Percentiles rank a stretch among this genome's conserved stretches.
phyloP scores from a whole-genome alignment of 257 asterid genomes.

The Plectranthus barbatus region DNA sequence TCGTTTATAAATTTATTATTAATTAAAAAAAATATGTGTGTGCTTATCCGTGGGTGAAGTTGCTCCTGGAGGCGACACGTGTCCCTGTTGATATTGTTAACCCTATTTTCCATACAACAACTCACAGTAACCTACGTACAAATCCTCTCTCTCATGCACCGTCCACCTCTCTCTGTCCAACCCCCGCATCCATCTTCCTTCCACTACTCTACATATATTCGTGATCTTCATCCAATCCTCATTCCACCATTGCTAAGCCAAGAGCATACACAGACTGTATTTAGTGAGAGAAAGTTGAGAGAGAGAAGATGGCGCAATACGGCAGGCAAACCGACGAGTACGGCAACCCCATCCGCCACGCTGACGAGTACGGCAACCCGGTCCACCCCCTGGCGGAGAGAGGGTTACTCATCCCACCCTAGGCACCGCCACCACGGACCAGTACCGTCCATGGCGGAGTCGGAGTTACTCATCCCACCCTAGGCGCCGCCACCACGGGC shows the following conservation, averaged over 20 bases:
- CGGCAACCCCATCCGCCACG: conserved; percentile 27
- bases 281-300: background rate
- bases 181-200: background rate
- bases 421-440: too few relatives aligned
- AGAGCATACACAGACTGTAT: background rate
- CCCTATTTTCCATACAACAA: background rate
- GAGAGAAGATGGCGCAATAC: conserved; percentile 33
- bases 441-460: too few relatives aligned
- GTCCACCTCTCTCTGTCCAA: background rate
- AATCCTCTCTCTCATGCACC: too few relatives aligned
- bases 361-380: too few relatives aligned
- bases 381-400: conserved; percentile 29
- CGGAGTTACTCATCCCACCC: too few relatives aligned
- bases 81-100: background rate
- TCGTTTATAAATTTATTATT: too few relatives aligned
- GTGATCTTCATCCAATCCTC: background rate
- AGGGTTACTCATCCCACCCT: conserved; percentile 17
- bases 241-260: background rate
- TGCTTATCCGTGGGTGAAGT: too few relatives aligned
- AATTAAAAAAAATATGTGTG: too few relatives aligned
- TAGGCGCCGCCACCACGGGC: too few relatives aligned
- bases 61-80: background rate
- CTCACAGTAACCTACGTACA: background rate
- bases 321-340: conserved; percentile 53
- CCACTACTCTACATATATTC: background rate